Base-by-base conservation (phyloP, 768 basidiomycete species). In the Lactifluus echinatus region DNA sequence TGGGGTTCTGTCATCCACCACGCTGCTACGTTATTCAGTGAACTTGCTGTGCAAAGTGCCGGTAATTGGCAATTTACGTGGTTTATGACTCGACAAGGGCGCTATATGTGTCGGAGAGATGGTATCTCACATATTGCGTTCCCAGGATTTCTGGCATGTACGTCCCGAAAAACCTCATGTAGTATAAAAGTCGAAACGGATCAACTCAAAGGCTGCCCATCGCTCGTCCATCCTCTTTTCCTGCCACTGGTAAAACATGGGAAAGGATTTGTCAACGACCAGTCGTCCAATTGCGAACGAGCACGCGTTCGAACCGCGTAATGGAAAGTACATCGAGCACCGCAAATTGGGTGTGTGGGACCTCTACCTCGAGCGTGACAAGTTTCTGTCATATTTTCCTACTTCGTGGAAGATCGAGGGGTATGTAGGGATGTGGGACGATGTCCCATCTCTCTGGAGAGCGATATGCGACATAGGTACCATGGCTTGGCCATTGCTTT, bases 261-360 rank as follows among this genome's bases (percentile, higher is more conserved):
- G 23, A 37, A 47, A 28, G 8, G 45, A 15, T 2, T 19, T 44
- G 1, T 40, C 54, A 28, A 55, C 2, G 29, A 14, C 45, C 28
- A 17, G 10, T 24, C 29, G 36, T 4, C 11, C 4, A 5, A 4
- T 23, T 10, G 19, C 33, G 54, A 49, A 33, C 8, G 26, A 14
- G 21, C 14, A 17, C 19, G 54, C 28, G 15, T 39, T 48, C 8
- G 43, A 55, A 10, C 54, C 54, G 11, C 28, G 10, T n/a, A 4
- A 55, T 6, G 26, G 39, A 10, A 51, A 51, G 26, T n/a, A 21
- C 33, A 29, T 89, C 60, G 79, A 80, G 55, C 84, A 86, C 63
- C 80, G 78, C 6, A 75, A 73, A 28, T 53, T 87, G 31, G 87
- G 88, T 46, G 80, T 88, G 36, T 90, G 88, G 88, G 85, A 89